phyloP scores from a whole-genome alignment of 257 asterid species.

The Fraxinus americana region DNA sequence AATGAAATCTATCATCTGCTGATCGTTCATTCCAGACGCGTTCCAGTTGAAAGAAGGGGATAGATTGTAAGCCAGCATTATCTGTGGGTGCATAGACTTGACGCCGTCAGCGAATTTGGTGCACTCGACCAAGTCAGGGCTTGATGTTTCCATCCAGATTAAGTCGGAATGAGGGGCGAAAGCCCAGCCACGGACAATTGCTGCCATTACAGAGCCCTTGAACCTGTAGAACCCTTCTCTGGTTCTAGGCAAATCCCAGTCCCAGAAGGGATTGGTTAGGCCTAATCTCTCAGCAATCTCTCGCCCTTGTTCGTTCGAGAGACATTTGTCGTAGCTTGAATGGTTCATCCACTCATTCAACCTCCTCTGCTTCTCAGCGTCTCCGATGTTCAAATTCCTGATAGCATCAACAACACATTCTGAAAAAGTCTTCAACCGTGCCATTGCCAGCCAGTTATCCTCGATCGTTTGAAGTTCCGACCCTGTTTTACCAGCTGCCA shows the following conservation, averaged over 20 bases:
- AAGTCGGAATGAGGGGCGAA: conserved; percentile 72
- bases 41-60: conserved; percentile 99
- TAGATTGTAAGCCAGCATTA: conserved; percentile 89
- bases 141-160: conserved; percentile 92
- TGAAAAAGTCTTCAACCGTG: conserved; percentile 72
- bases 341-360: conserved; percentile 74
- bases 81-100: conserved; percentile 65
- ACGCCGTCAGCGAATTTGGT: conserved; percentile 81
- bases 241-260: conserved; percentile 92
- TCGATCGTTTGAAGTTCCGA: conserved; percentile 77
- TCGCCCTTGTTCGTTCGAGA: conserved; percentile 69
- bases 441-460: conserved; percentile 82
- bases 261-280: conserved; percentile 66
- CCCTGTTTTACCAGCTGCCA: conserved; percentile 84
- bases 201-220: conserved; percentile 78
- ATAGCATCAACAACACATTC: conserved; percentile 77
- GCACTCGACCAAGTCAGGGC: conserved; percentile 85
- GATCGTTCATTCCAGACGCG: conserved; percentile 88
- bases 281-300: conserved; percentile 69
- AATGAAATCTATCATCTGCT: conserved; percentile 84
- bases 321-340: conserved; percentile 66
- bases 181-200: conserved; percentile 86
- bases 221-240: conserved; percentile 93
- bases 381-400: conserved; percentile 48
- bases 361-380: conserved; percentile 67